These are phyloP conservation scores for Solanum sparsipilum DNA, from an alignment of 257 asterid genomes.

Conservation along the genomic window DNA sequence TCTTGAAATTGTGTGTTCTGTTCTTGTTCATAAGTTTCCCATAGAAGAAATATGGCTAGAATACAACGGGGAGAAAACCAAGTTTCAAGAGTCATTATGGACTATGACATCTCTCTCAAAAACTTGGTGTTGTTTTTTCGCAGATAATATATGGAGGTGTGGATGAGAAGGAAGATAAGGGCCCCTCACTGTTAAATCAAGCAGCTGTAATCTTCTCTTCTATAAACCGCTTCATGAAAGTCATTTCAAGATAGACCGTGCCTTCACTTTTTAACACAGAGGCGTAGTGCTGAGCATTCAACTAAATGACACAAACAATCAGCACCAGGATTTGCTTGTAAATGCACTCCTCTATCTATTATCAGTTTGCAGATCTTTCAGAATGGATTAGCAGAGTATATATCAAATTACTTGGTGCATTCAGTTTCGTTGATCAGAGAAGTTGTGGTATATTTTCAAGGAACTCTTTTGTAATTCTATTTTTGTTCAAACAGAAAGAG, in stretches of 20 bases:
- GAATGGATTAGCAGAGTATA: neutral
- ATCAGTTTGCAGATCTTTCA: neutral
- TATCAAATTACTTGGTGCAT: neutral
- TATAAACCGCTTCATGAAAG: constrained; percentile 73
- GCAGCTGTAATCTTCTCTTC: constrained; percentile 81
- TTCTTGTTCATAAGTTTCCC: neutral
- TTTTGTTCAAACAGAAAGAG: neutral
- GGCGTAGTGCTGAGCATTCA: neutral
- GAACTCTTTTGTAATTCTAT: neutral
- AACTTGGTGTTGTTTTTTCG: neutral
- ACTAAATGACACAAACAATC: neutral
- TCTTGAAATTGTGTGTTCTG: neutral
- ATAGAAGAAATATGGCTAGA: neutral
- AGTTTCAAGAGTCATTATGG: neutral
- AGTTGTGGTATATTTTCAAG: neutral
- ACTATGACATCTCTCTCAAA: neutral
- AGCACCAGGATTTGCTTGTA: neutral
- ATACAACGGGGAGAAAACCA: neutral
- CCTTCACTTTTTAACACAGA: neutral
- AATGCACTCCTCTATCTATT: neutral
- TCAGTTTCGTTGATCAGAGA: neutral
- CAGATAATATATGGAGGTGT: constrained; percentile 70
- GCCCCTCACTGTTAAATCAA: constrained; percentile 60
- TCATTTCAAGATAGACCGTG: constrained; percentile 50
- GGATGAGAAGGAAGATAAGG: constrained; percentile 37